Percentiles rank a stretch among this genome's conserved stretches.
phyloP scores from a whole-genome alignment of 495 filamentous ascomycete genomes.

The Penicillium coprophilum region DNA sequence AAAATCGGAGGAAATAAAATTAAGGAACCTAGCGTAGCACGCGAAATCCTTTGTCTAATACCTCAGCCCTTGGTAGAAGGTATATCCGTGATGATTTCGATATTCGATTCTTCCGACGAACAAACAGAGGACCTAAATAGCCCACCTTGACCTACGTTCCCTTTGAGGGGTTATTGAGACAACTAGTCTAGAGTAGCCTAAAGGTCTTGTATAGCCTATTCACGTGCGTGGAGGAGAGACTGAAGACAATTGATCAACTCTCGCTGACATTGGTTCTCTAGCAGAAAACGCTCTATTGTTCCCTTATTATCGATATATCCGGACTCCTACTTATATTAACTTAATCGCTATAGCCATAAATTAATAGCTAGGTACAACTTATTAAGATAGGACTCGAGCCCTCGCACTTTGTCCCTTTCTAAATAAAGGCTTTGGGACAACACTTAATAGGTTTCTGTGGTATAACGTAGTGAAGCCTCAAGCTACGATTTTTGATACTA shows the following conservation, averaged over 20 bases:
- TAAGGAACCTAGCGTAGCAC: neutral
- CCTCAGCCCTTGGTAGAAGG: neutral
- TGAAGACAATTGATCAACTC: constrained; percentile 3
- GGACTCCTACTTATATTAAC: neutral
- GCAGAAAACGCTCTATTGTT: constrained; percentile 2
- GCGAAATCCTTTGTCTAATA: neutral
- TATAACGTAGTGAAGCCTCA: constrained; percentile 1
- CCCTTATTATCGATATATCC: neutral
- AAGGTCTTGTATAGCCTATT: neutral
- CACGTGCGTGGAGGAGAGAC: neutral
- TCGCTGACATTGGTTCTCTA: constrained; percentile 6
- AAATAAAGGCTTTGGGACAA: constrained; percentile 4
- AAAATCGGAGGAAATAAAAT: neutral
- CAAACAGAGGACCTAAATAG: constrained; percentile 5
- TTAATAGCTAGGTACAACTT: constrained; percentile 7
- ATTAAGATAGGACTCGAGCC: constrained; percentile 6
- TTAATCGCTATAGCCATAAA: neutral
- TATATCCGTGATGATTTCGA: neutral
- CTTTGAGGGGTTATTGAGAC: neutral
- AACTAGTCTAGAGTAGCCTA: constrained; percentile 1
- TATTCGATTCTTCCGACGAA: neutral
- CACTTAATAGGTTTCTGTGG: constrained; percentile 1
- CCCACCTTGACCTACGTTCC: neutral
- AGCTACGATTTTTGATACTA: constrained; percentile 5
- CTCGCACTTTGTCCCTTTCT: constrained; percentile 11